Percentiles rank a stretch among this genome's conserved stretches.
Conservation (phyloP, 192 early-diverging fungal species). For the Podila horticola region DNA sequence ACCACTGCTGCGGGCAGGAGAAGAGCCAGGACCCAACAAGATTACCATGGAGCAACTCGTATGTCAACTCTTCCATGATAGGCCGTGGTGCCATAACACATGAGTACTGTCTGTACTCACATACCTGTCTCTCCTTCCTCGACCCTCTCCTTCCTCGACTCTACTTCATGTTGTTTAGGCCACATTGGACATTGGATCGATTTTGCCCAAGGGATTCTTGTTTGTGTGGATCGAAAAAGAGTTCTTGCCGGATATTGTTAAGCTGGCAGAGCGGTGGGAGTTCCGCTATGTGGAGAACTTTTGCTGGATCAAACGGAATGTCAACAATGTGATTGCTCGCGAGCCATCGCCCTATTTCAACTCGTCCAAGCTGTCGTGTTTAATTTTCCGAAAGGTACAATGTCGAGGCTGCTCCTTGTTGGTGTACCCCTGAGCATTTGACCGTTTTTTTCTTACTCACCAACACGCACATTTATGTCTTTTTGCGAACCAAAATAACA, state of each 20-base stretch:
- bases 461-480: too few relatives aligned
- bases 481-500: neutral
- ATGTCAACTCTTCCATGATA: slow-evolving; percentile 19
- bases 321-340: slow-evolving; percentile 83
- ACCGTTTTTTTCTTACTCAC: neutral
- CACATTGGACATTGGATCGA: slow-evolving; percentile 61
- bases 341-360: slow-evolving; percentile 80
- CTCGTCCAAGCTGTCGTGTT: slow-evolving; percentile 86
- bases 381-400: slow-evolving; percentile 88
- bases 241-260: slow-evolving; percentile 82
- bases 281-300: slow-evolving; percentile 98
- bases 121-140: slow-evolving; percentile 11
- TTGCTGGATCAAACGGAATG: slow-evolving; percentile 90
- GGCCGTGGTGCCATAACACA: slow-evolving; percentile 10
- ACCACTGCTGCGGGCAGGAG: slow-evolving; percentile 77
- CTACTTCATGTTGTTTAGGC: slow-evolving; percentile 24
- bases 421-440: neutral
- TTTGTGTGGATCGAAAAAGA: slow-evolving; percentile 98
- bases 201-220: slow-evolving; percentile 85
- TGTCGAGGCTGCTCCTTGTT: neutral
- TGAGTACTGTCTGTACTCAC: slow-evolving; percentile 42
- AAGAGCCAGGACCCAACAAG: slow-evolving; percentile 65
- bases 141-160: too few relatives aligned
- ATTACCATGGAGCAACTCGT: slow-evolving; percentile 71
- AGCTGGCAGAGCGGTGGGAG: slow-evolving; percentile 78